Conservation (phyloP, 768 basidiomycete species). For the Cystofilobasidium bisporidii region DNA sequence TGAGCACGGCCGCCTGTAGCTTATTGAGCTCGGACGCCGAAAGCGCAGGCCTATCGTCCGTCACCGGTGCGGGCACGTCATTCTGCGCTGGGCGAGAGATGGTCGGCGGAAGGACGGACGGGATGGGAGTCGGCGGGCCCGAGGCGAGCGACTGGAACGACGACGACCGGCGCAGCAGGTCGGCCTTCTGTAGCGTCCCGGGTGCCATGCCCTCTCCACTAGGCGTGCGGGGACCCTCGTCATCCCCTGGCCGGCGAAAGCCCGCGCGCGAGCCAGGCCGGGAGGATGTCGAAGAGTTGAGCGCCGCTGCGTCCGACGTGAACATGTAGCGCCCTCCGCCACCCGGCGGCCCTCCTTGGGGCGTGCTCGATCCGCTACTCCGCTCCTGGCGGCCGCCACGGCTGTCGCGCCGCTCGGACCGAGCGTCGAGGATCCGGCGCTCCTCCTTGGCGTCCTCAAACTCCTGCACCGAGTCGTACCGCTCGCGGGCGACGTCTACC, state of each 20-base stretch:
- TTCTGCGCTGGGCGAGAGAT: constrained; percentile 33
- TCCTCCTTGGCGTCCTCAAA: constrained; percentile 88
- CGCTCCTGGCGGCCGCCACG: constrained; percentile 43
- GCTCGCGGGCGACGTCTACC: constrained; percentile 65
- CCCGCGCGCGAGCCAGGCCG: constrained; percentile 73
- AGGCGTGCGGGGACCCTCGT: constrained; percentile 56
- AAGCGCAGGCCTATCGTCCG: constrained; percentile 35
- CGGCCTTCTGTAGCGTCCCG: background rate
- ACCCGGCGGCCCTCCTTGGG: constrained; percentile 38
- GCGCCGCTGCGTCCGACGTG: constrained; percentile 33
- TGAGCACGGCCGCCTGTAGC: constrained; percentile 82
- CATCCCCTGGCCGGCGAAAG: constrained; percentile 73
- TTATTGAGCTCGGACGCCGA: constrained; percentile 60
- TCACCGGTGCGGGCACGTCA: constrained; percentile 47
- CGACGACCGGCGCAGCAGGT: constrained; percentile 18
- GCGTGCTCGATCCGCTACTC: constrained; percentile 32
- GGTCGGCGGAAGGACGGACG: constrained; percentile 73
- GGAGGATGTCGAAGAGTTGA: constrained; percentile 41
- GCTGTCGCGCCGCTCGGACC: constrained; percentile 51
- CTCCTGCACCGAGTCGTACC: constrained; percentile 72
- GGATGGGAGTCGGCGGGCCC: constrained; percentile 60
- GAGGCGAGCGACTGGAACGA: constrained; percentile 19
- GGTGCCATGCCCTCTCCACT: constrained; percentile 4
- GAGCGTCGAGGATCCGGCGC: constrained; percentile 70
- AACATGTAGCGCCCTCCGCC: constrained; percentile 43